phyloP scores from a whole-genome alignment of 257 asterid species.

The Nicotiana otophora region DNA sequence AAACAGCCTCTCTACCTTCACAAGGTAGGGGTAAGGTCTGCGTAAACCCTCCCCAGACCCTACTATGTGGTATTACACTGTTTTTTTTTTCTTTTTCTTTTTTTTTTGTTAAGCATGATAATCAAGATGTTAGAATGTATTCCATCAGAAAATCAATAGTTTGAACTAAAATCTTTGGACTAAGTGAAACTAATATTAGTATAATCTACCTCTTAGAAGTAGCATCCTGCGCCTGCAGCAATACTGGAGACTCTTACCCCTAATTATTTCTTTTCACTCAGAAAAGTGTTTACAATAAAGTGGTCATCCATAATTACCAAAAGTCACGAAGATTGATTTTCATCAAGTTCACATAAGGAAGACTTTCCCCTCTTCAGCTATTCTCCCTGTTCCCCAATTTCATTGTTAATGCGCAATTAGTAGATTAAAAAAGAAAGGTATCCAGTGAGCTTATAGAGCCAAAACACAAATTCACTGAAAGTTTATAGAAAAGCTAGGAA shows the following conservation, averaged over 20 bases:
- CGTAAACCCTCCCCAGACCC: too few species aligned
- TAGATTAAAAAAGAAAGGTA: not conserved
- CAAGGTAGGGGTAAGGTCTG: too few species aligned
- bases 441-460: not conserved
- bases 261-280: not conserved
- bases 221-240: not conserved
- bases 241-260: not conserved
- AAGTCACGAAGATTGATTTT: not conserved
- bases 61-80: too few species aligned
- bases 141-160: not conserved
- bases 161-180: not conserved
- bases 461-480: not conserved
- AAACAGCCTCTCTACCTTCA: too few species aligned
- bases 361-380: not conserved
- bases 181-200: not conserved
- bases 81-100: too few species aligned
- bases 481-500: not conserved
- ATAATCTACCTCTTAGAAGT: not conserved
- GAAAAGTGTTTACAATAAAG: not conserved
- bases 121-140: not conserved
- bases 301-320: not conserved
- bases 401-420: not conserved
- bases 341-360: constrained; percentile 6
- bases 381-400: not conserved
- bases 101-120: not conserved